Base-by-base conservation (phyloP, 768 basidiomycete species). In the Hygrophorus pudorinus region DNA sequence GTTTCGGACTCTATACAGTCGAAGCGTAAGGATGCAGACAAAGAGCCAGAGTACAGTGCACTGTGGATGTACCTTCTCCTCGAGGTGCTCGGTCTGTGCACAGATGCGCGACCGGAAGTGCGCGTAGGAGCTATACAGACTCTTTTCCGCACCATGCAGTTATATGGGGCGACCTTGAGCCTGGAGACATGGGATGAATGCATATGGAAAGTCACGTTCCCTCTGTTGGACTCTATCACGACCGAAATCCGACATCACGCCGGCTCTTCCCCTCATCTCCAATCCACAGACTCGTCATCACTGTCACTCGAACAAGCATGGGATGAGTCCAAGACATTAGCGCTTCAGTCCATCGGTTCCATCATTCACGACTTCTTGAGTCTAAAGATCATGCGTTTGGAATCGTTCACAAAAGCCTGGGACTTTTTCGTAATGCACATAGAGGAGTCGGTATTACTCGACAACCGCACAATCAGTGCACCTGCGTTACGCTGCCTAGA, bases 101-200 rank as follows among this genome's bases (percentile, higher is more conserved):
- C 78, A 2, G 94, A 97, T 55, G 56, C 73, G 0, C 75, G 94
- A 27, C 79, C 83, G 14, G 93, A 99, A 57, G 90, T 94, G 1
- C 77, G 93, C 13, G 85, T 86, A 51, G 90, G 90, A 1, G 92
- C 94, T 8, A 93, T 97, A 36, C 92, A 96, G 61, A 97, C 93
- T 1, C 59, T 99, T 42, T 98, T 96, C 65, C 75, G 93, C 38
- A 88, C 90, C 2, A 77, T 97, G 66, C 90, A 94, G 60, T 70
- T 97, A 8, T 97, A 99, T 56, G 94, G 94, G 2, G 79, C 81
- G 6, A 88, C 83, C 0, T 67, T 99, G 40, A 85, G 81, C 54
- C 57, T 73, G 31, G 80, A 80, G 5, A 86, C 85, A 0, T 99
- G 94, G 94, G 78, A 85, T 33, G 78, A 87, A 42, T 90, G 90